phyloP scores from a whole-genome alignment of 331 rosid genomes.

The Stylosanthes scabra region DNA sequence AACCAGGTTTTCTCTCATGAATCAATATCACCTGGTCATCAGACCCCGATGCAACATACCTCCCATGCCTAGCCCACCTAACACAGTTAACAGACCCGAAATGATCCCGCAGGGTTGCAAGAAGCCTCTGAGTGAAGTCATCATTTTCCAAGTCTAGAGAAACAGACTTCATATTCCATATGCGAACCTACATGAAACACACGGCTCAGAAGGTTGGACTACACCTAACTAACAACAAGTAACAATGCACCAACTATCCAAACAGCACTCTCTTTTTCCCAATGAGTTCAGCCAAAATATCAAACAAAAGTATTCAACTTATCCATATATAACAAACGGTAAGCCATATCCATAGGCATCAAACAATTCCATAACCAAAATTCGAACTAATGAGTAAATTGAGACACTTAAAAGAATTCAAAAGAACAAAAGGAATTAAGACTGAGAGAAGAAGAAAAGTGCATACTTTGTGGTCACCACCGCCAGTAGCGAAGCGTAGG shows the following conservation, averaged over 20 bases:
- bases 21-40: constrained; percentile 94
- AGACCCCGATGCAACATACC: constrained; percentile 91
- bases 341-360: background rate
- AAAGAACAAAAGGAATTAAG: background rate
- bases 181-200: constrained; percentile 73
- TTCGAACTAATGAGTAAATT: constrained; percentile 17
- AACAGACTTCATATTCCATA: constrained; percentile 97
- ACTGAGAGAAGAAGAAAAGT: background rate
- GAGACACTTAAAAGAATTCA: background rate
- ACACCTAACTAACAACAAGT: background rate
- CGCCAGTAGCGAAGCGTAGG: constrained; percentile 92
- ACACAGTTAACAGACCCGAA: constrained; percentile 99
- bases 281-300: constrained; percentile 18
- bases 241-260: constrained; percentile 20
- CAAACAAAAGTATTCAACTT: background rate
- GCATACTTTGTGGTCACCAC: constrained; percentile 97
- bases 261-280: constrained; percentile 8
- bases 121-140: constrained; percentile 84
- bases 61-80: constrained; percentile 98
- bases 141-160: constrained; percentile 61
- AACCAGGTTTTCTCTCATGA: constrained; percentile 99
- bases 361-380: constrained; percentile 13
- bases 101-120: constrained; percentile 96
- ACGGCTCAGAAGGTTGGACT: background rate
- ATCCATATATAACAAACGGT: constrained; percentile 7